Evolutionary conservation across 78 protist genomes (phyloP), one percentile per base, ranked within the genome.

Genomic region (Dictyostelium brefeldianum): DNA sequence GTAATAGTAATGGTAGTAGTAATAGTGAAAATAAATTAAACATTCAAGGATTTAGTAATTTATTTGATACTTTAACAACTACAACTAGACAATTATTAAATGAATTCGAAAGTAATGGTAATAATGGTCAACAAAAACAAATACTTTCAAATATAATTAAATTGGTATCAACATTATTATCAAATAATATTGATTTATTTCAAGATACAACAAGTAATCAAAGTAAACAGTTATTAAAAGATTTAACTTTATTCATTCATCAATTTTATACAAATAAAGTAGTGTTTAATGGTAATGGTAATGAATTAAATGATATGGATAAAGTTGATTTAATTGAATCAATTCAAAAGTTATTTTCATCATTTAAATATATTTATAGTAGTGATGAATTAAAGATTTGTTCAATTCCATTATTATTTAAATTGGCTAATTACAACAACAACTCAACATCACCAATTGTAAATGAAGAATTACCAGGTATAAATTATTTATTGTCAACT

Each of bases 381-480:
- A 43, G 3, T 73, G 79, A 73, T 73, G 27, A 47, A 46, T 47
- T 73, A 18, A 73, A 73, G 57, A 73, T 73, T n/a, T 8, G 56
- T 22, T 46, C 59, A 22, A 31, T 73, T 46, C 57, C 79, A 36
- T 46, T 73, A 6, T 36, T 73, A n/a, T 73, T 20, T 22, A 47
- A 73, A 46, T 73, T 73, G 25, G 29, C 46, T n/a, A 29, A 73
- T 8, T 4, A 1, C 3, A 12, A 31, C 22, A 15, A 15, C 31
- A 31, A 31, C 29, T 4, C 9, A 15, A 10, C 8, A 17, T 11
- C 17, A 25, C 10, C 10, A 29, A 11, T 25, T 12, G 11, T 73
- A 7, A 36, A 53, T 29, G 83, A 43, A 27, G 81, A 71, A 4
- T 22, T 71, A 14, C 83, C 81, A 57, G 82, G 92, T 59, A 43